These are phyloP conservation scores for Cadophora gregata DNA, from an alignment of 2,329 filamentous ascomycete genomes.

Conservation along the genomic window DNA sequence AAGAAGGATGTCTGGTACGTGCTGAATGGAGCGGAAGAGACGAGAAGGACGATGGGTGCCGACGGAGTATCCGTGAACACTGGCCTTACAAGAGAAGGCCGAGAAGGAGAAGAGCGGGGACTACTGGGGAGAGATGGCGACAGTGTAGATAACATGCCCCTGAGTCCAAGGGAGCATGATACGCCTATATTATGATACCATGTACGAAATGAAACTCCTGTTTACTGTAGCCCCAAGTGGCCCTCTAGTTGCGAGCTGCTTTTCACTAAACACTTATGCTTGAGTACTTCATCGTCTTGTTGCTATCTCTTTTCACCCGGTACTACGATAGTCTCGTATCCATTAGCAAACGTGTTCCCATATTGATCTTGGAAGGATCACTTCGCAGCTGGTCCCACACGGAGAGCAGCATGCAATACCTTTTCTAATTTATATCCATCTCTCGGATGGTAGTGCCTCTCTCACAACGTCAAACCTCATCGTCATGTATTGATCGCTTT, in stretches of 20 bases:
- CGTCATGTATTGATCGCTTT: neutral
- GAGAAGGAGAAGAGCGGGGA: constrained; percentile 51
- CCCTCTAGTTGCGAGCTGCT: neutral
- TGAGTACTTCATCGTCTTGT: too few relatives aligned
- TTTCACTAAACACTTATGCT: too few relatives aligned
- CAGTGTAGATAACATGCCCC: constrained; percentile 29
- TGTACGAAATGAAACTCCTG: constrained; percentile 17
- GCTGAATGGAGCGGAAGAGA: constrained; percentile 77
- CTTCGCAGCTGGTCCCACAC: too few relatives aligned
- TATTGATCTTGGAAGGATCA: too few relatives aligned
- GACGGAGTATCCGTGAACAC: constrained; percentile 47
- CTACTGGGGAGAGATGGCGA: constrained; percentile 49
- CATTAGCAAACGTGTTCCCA: too few relatives aligned
- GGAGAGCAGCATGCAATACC: too few relatives aligned
- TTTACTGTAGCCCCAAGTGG: constrained; percentile 2
- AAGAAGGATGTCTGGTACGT: constrained; percentile 99
- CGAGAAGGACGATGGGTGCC: constrained; percentile 48
- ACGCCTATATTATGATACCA: constrained; percentile 38
- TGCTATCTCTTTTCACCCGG: too few relatives aligned
- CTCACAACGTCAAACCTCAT: neutral
- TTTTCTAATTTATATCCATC: neutral
- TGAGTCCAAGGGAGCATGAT: constrained; percentile 32
- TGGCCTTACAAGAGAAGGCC: constrained; percentile 49
- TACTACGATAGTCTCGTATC: too few relatives aligned
- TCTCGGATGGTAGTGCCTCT: neutral